These are phyloP conservation scores for Gilbertella persicaria DNA, from an alignment of 371 early-diverging fungal species.

Conservation along the genomic window DNA sequence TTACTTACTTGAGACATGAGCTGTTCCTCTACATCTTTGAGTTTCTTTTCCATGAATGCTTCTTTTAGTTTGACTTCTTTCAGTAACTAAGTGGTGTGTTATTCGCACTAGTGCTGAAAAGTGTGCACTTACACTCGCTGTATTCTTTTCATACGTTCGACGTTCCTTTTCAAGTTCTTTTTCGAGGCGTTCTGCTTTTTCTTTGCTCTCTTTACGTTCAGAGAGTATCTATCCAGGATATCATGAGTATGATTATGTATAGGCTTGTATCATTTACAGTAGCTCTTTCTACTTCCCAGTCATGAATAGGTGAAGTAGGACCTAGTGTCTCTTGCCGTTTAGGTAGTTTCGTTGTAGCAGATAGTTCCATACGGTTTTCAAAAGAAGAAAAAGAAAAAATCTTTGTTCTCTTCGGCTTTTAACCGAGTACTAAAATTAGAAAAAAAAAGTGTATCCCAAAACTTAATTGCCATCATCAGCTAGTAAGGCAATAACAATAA, in stretches of 20 bases:
- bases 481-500: too few species aligned
- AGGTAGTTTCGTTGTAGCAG: constrained; percentile 12
- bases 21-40: constrained; percentile 26
- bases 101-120: background rate
- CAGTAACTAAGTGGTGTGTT: constrained; percentile 22
- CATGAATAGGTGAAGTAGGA: constrained; percentile 32
- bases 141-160: constrained; percentile 29
- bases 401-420: too few species aligned
- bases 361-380: constrained; percentile 12
- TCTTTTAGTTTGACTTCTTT: constrained; percentile 38
- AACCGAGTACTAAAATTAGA: background rate
- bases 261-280: too few species aligned
- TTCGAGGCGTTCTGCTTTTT: constrained; percentile 31
- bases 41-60: constrained; percentile 23
- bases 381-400: constrained; percentile 9
- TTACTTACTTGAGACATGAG: constrained; percentile 22
- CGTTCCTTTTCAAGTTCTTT: constrained; percentile 25
- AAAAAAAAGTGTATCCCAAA: background rate
- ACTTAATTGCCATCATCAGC: too few species aligned
- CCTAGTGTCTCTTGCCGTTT: constrained; percentile 32
- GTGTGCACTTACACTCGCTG: constrained; percentile 25
- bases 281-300: constrained; percentile 43
- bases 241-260: too few species aligned
- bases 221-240: constrained; percentile 14
- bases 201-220: constrained; percentile 24